Conservation (phyloP, 2,329 filamentous ascomycete genomes). For the Didymella pinodella region DNA sequence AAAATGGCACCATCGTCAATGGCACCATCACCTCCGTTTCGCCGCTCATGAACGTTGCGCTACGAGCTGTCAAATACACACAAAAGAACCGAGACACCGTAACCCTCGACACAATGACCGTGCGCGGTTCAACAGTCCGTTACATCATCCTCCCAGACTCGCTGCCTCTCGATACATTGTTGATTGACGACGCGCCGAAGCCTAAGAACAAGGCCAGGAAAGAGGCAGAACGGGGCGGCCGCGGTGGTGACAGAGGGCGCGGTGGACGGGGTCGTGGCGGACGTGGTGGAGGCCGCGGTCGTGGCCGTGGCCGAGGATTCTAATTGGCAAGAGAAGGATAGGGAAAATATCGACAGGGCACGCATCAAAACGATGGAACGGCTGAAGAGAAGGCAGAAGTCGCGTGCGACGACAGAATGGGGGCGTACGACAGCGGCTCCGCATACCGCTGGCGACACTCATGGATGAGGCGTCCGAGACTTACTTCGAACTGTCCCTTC, state of each 20-base stretch:
- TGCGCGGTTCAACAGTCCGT: slow-evolving; percentile 93
- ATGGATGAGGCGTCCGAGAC: slow-evolving; percentile 34
- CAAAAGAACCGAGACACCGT: slow-evolving; percentile 86
- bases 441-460: slow-evolving; percentile 23
- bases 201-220: slow-evolving; percentile 99
- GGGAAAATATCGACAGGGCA: slow-evolving; percentile 8
- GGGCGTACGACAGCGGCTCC: slow-evolving; percentile 29
- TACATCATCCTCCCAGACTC: slow-evolving; percentile 97
- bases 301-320: slow-evolving; percentile 52
- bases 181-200: slow-evolving; percentile 96
- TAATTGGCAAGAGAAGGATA: slow-evolving; percentile 15
- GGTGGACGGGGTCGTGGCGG: slow-evolving; percentile 56
- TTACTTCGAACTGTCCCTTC: slow-evolving; percentile 19
- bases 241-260: slow-evolving; percentile 58
- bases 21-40: slow-evolving; percentile 97
- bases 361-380: slow-evolving; percentile 13
- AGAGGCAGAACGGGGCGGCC: slow-evolving; percentile 69
- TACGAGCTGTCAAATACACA: slow-evolving; percentile 97
- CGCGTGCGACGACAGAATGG: slow-evolving; percentile 2
- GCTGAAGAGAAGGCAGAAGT: slow-evolving; percentile 10
- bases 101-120: slow-evolving; percentile 92
- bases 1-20: slow-evolving; percentile 97
- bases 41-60: slow-evolving; percentile 97
- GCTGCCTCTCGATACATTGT: slow-evolving; percentile 89
- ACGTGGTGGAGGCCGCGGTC: slow-evolving; percentile 50